These are phyloP conservation scores for Dryadomyces sulphureus DNA, from an alignment of 2,329 filamentous ascomycete species.

Conservation along the genomic window DNA sequence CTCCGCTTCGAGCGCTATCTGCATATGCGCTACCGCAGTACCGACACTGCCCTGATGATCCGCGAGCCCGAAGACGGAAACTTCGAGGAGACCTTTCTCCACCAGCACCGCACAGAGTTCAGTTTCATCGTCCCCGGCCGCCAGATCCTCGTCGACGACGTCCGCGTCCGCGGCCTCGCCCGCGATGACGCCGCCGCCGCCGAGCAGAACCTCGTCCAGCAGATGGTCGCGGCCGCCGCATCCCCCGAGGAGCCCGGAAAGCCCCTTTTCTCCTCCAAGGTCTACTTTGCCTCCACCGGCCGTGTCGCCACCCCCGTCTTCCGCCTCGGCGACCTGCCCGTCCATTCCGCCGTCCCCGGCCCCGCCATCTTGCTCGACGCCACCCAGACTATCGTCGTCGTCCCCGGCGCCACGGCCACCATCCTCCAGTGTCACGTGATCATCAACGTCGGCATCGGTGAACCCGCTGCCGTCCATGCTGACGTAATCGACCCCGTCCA, in stretches of 20 bases:
- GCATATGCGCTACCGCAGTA: constrained; percentile 83
- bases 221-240: background rate
- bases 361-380: constrained; percentile 53
- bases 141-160: constrained; percentile 59
- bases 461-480: constrained; percentile 40
- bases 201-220: too few relatives aligned
- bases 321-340: background rate
- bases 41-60: constrained; percentile 75
- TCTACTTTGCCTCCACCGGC: background rate
- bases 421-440: constrained; percentile 58
- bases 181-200: background rate
- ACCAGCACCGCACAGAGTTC: constrained; percentile 58
- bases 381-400: constrained; percentile 57
- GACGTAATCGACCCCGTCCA: constrained; percentile 43
- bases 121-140: constrained; percentile 51
- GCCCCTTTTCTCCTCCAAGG: background rate
- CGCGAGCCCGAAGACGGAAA: constrained; percentile 26
- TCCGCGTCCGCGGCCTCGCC: constrained; percentile 47
- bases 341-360: constrained; percentile 19
- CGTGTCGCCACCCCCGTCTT: background rate
- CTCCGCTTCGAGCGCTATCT: constrained; percentile 83
- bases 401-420: constrained; percentile 45
- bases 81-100: constrained; percentile 44
- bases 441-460: constrained; percentile 40
- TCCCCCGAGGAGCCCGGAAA: background rate